A percentile compares a stretch with the other conserved stretches of the same genome.
phyloP scores from a whole-genome alignment of 306 rosid species.

The Phaseolus lunatus region DNA sequence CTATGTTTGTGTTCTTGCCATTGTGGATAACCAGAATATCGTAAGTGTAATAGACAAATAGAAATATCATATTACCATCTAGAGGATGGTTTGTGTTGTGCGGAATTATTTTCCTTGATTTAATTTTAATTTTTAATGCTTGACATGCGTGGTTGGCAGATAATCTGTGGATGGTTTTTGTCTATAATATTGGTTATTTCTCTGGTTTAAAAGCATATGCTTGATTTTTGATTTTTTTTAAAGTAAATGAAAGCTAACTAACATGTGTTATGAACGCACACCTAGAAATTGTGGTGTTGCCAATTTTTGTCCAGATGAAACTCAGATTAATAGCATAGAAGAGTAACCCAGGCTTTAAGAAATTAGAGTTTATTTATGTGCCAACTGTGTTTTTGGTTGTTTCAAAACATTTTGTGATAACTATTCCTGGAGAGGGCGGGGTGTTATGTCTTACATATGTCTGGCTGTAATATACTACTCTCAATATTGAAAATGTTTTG shows the following conservation, averaged over 20 bases:
- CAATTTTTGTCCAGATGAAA: background rate
- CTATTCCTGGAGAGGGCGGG: background rate
- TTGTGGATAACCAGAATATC: slow-evolving; percentile 24
- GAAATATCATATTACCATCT: background rate
- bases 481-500: slow-evolving; percentile 26
- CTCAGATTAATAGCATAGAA: background rate
- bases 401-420: background rate
- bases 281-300: slow-evolving; percentile 13
- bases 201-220: background rate
- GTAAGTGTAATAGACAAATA: slow-evolving; percentile 17
- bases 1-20: slow-evolving; percentile 20
- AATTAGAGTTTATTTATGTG: background rate
- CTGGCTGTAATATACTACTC: background rate
- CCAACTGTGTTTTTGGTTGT: slow-evolving; percentile 25
- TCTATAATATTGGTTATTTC: slow-evolving; percentile 31
- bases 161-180: slow-evolving; percentile 28
- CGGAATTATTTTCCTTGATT: slow-evolving; percentile 6
- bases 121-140: slow-evolving; percentile 29
- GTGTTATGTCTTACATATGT: background rate
- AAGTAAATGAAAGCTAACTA: background rate
- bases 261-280: slow-evolving; percentile 2
- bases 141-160: slow-evolving; percentile 13
- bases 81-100: background rate
- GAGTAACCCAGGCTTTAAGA: background rate
- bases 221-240: slow-evolving; percentile 9